Evolutionary conservation across 2,329 filamentous ascomycete genomes (phyloP), one percentile per base, ranked within the genome.

Genomic region (Hymenoscyphus albidus): DNA sequence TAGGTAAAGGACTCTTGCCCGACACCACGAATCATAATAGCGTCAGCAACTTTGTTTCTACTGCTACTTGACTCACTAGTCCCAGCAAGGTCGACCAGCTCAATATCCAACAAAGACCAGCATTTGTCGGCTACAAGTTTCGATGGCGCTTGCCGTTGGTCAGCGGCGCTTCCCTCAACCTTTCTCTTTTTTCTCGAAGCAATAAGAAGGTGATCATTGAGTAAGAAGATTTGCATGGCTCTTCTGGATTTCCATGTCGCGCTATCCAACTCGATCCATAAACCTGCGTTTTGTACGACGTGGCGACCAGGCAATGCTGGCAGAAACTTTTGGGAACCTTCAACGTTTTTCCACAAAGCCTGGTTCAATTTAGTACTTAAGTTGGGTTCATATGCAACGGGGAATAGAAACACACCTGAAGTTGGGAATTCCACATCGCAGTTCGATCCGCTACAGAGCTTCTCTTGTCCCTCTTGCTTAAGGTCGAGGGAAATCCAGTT

Each of bases 181-280:
- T 93, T 92, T 73, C 94, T 92, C 81, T 97, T 97, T 80, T 97
- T 97, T 70, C 91, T 88, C 31, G 91, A 92, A 3, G 95, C 95
- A 59, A 99, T 85, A 27, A 99, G 84, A 1, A 99, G 81, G 77
- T 99, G 93, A 74, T 99, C 95, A 75, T 98, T 99, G 2, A 99
- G 82, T 64, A 99, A 78, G 65, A 98, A 93, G 66, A 99, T 87
- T 74, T 96, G 92, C 76, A 98, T 93, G 35, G 93, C 88, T 54
- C 95, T 84, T 68, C 91, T 84, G 3, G 94, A 92, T 77, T 97
- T 97, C 88, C 96, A 98, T 0, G 95, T 99, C 12, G 95, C 95
- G 68, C 95, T 96, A 78, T 99, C 96, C 67, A 99, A 82, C 79
- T 99, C 94, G 65, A 98, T 91, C 95, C 95, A 99, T 58, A 90